Evolutionary conservation across 768 basidiomycete genomes (phyloP).

Genomic region (Pisolithus microcarpus): DNA sequence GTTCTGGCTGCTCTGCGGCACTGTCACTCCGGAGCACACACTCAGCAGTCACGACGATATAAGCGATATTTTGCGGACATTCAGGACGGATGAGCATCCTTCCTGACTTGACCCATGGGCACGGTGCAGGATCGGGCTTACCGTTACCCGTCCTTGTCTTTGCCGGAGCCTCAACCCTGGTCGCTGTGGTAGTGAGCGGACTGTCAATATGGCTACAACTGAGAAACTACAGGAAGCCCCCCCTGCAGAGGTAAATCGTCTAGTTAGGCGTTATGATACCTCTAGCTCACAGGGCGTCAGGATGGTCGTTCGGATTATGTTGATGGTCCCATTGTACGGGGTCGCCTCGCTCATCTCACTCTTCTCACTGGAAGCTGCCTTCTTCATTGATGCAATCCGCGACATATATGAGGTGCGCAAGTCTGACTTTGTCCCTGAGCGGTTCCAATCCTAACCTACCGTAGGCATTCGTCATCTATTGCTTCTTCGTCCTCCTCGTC

Average conservation of each 20-base stretch:
- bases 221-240: conserved; percentile 79
- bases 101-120: conserved; percentile 19
- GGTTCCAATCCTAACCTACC: not conserved
- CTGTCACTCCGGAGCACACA: not conserved
- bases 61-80: no score
- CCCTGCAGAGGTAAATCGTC: conserved; percentile 57
- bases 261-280: not conserved
- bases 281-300: conserved; percentile 28
- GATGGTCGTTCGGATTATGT: conserved; percentile 90
- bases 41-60: not conserved
- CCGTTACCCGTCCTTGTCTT: conserved; percentile 50
- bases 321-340: conserved; percentile 94
- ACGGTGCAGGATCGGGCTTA: conserved; percentile 55
- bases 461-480: conserved; percentile 91
- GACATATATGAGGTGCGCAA: conserved; percentile 88
- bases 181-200: conserved; percentile 68
- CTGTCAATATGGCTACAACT: conserved; percentile 76
- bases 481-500: conserved; percentile 78
- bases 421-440: not conserved
- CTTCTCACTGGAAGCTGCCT: conserved; percentile 90
- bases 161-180: conserved; percentile 54
- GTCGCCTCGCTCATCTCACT: conserved; percentile 87
- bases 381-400: conserved; percentile 90
- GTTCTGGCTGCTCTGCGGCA: not conserved
- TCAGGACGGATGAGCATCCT: conserved; percentile 5